Percentiles rank a stretch among this genome's conserved stretches.
These are phyloP conservation scores for Backusella circina DNA, from an alignment of 192 early-diverging fungal genomes.

Conservation along the genomic window DNA sequence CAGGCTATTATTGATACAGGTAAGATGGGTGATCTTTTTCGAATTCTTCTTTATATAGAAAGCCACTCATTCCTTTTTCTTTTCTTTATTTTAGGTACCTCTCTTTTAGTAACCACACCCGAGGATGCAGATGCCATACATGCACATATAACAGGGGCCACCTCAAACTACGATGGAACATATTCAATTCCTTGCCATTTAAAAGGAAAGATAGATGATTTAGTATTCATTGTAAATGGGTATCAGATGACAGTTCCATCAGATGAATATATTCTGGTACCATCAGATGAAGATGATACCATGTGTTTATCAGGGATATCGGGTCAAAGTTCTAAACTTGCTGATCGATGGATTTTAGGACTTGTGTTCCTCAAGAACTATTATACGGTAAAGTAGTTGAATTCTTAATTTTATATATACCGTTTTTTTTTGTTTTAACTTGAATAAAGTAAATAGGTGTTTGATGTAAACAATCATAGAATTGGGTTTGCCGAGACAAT, in stretches of 20 bases:
- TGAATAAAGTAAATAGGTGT: constrained; percentile 9
- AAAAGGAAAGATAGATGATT: background rate
- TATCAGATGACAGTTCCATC: constrained; percentile 1
- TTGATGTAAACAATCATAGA: constrained; percentile 15
- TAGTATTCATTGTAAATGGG: constrained; percentile 6
- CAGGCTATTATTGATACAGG: constrained; percentile 47
- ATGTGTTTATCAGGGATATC: constrained; percentile 34
- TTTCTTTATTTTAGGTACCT: constrained; percentile 26
- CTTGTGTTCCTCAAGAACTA: constrained; percentile 26
- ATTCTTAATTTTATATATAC: no score
- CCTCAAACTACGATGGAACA: constrained; percentile 12
- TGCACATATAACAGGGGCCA: constrained; percentile 33
- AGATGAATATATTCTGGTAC: constrained; percentile 16
- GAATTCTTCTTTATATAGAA: background rate
- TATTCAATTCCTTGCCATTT: constrained; percentile 22
- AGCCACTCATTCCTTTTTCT: background rate
- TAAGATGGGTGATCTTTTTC: background rate
- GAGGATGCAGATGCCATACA: constrained; percentile 42
- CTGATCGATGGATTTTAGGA: constrained; percentile 25
- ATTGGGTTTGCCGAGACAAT: constrained; percentile 18
- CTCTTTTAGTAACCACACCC: constrained; percentile 43
- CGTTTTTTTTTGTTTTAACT: background rate
- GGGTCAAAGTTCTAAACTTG: constrained; percentile 10
- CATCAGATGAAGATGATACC: background rate
- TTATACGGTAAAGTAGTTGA: constrained; percentile 23